A percentile compares a stretch with the other conserved stretches of the same genome.
Conservation (phyloP, 192 early-diverging fungal genomes). For the Radiomyces spectabilis region DNA sequence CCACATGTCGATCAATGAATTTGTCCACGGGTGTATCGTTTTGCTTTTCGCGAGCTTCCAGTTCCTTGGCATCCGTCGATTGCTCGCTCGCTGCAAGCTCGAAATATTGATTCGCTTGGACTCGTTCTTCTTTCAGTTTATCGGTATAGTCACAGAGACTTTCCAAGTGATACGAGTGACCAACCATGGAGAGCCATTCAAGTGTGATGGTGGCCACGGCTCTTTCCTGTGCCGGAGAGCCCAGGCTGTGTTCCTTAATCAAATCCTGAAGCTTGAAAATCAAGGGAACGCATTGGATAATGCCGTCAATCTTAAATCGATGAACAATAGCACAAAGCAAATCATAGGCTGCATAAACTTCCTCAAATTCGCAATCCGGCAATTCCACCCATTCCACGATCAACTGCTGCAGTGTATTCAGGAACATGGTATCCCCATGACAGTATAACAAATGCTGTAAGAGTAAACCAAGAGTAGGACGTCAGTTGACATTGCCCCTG, state of each 20-base stretch:
- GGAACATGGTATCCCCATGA: conserved; percentile 8
- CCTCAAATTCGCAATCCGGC: neutral
- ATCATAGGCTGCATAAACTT: conserved; percentile 3
- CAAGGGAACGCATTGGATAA: conserved; percentile 13
- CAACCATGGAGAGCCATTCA: conserved; percentile 12
- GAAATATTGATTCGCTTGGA: neutral
- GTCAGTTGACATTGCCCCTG: neutral
- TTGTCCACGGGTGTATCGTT: neutral
- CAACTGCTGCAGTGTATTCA: conserved; percentile 9
- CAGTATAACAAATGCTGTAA: conserved; percentile 3
- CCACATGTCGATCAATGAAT: conserved; percentile 4
- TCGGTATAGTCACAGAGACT: neutral
- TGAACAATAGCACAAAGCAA: conserved; percentile 4
- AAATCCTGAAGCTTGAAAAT: conserved; percentile 18
- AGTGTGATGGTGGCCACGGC: conserved; percentile 2
- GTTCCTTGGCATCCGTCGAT: neutral
- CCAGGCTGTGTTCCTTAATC: neutral
- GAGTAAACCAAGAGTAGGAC: neutral
- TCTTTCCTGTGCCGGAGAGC: neutral
- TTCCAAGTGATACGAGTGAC: conserved; percentile 1
- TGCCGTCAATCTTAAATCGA: conserved; percentile 12
- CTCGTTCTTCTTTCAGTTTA: neutral
- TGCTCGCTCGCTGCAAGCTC: neutral
- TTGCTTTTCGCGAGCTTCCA: neutral
- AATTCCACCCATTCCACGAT: conserved; percentile 16